A percentile compares a stretch with the other conserved stretches of the same genome.
Conservation (phyloP, 148 eudicot species). For the Silene latifolia region DNA sequence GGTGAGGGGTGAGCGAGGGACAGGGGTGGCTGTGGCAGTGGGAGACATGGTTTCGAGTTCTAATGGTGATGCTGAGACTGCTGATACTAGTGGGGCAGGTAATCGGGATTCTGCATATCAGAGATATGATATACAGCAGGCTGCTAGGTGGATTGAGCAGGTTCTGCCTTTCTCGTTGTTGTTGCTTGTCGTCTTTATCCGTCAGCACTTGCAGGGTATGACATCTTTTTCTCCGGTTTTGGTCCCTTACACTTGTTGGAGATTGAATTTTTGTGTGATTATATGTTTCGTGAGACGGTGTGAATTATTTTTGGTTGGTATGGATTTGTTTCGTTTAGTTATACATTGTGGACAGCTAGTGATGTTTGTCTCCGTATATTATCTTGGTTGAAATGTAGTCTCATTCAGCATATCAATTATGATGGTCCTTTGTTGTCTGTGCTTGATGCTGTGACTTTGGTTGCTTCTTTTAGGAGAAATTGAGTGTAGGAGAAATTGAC, state of each 20-base stretch:
- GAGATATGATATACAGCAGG: conserved; percentile 85
- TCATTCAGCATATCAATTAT: neutral
- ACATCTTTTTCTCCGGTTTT: neutral
- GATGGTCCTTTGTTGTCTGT: neutral
- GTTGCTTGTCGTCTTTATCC: conserved; percentile 68
- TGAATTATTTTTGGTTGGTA: neutral
- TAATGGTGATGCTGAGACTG: conserved; percentile 40
- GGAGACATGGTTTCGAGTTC: conserved; percentile 20
- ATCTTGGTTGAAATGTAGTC: neutral
- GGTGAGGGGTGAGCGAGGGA: conserved; percentile 26
- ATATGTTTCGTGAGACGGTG: neutral
- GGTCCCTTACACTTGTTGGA: neutral
- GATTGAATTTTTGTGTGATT: neutral
- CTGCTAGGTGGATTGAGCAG: conserved; percentile 83
- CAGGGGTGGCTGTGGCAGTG: neutral
- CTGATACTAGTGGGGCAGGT: conserved; percentile 34
- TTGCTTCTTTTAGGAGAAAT: neutral
- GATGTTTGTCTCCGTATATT: neutral
- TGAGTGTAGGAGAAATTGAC: no score
- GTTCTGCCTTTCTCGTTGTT: conserved; percentile 74
- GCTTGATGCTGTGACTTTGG: neutral
- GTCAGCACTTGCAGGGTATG: conserved; percentile 83
- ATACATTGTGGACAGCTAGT: neutral
- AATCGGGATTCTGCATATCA: conserved; percentile 61
- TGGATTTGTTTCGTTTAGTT: neutral